Percentiles rank a stretch among this genome's conserved stretches.
These are phyloP conservation scores for Cryptococcus sp. DNA, from an alignment of 1,284 basidiomycete genomes.

Conservation along the genomic window DNA sequence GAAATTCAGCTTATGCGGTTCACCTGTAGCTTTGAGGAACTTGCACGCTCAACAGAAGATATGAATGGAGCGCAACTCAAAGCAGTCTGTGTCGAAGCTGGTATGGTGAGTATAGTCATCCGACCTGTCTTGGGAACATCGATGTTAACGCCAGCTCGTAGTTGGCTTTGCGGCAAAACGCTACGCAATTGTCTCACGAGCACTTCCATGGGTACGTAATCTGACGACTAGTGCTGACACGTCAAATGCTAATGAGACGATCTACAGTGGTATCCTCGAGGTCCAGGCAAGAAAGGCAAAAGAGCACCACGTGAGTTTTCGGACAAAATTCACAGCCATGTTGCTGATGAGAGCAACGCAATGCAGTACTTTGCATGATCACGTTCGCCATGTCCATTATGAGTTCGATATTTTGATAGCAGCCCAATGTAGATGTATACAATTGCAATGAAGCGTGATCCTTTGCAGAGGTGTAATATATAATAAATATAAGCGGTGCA, in stretches of 20 bases:
- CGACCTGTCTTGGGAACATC: neutral
- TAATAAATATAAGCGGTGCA: no score
- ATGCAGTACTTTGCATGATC: conserved; percentile 30
- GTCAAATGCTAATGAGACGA: neutral
- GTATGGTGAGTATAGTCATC: conserved; percentile 78
- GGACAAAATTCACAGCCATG: no score
- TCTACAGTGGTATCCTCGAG: conserved; percentile 77
- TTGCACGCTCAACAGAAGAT: conserved; percentile 73
- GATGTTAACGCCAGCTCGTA: conserved; percentile 5
- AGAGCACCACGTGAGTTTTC: conserved; percentile 57
- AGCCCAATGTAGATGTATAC: conserved; percentile 21
- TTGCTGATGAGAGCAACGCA: no score
- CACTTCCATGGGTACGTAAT: conserved; percentile 67
- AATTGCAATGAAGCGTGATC: neutral
- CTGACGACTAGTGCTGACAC: neutral
- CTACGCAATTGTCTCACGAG: conserved; percentile 84
- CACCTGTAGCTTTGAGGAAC: conserved; percentile 63
- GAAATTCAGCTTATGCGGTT: neutral
- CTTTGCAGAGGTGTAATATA: neutral
- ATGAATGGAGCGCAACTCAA: conserved; percentile 70
- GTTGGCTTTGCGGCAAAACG: conserved; percentile 75
- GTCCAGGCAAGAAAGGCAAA: conserved; percentile 98
- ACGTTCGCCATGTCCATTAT: conserved; percentile 6
- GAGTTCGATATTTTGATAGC: conserved; percentile 8
- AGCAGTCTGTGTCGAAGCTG: conserved; percentile 94